phyloP scores from a whole-genome alignment of 148 eudicot species.

The Rhododendron vialii region DNA sequence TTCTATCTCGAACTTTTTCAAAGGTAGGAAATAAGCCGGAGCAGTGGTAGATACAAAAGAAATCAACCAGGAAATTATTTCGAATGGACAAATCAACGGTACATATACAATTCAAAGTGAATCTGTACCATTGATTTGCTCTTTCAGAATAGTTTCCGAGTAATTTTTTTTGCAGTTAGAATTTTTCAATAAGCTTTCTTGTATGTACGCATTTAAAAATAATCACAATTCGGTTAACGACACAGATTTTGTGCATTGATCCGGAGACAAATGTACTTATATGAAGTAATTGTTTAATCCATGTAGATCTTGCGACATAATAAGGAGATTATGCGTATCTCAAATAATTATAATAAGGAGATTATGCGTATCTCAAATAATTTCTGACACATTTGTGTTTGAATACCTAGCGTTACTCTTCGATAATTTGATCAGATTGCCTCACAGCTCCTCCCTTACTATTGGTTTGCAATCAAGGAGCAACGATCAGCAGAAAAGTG shows the following conservation, averaged over 20 bases:
- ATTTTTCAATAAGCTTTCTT: background rate
- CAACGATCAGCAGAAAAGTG: too few relatives aligned
- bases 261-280: too few relatives aligned
- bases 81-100: too few relatives aligned
- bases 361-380: background rate
- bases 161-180: too few relatives aligned
- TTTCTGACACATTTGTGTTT: background rate
- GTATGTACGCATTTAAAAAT: too few relatives aligned
- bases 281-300: background rate
- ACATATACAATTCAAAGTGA: too few relatives aligned
- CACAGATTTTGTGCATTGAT: background rate
- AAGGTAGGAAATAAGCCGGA: background rate
- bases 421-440: background rate
- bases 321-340: background rate
- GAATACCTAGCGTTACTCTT: background rate
- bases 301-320: background rate
- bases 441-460: background rate
- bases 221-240: too few relatives aligned
- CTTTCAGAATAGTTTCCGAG: too few relatives aligned
- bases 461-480: background rate
- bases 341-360: background rate
- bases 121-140: too few relatives aligned
- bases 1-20: background rate
- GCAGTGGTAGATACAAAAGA: fast-evolving
- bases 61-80: too few relatives aligned